Evolutionary conservation across 2,329 filamentous ascomycete genomes (phyloP).

Genomic region (Talaromyces sp.): DNA sequence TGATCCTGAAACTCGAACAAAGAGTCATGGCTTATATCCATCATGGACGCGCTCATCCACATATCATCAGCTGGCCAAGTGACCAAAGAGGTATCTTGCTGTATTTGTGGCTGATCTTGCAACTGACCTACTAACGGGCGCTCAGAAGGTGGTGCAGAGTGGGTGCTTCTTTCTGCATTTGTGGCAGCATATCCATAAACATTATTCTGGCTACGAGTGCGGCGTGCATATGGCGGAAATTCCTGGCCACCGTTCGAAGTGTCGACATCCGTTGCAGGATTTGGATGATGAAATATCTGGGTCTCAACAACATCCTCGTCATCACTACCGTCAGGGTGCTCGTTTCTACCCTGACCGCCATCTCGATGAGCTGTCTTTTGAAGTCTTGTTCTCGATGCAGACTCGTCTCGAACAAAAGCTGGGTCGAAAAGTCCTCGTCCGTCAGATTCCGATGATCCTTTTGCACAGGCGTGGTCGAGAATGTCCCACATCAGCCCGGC

Average conservation of each 20-base stretch:
- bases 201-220: conserved; percentile 3
- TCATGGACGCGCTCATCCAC: conserved; percentile 25
- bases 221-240: conserved; percentile 24
- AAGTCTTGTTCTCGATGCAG: not conserved
- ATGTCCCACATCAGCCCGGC: conserved; percentile 33
- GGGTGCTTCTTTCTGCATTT: not conserved
- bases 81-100: conserved; percentile 15
- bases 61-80: conserved; percentile 22
- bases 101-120: conserved; percentile 14
- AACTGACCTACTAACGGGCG: conserved; percentile 8
- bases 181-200: not conserved
- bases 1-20: conserved; percentile 32
- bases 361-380: not conserved
- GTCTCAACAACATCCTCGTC: conserved; percentile 25
- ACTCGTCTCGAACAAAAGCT: conserved; percentile 21
- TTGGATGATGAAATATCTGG: conserved; percentile 30
- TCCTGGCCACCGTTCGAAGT: conserved; percentile 30
- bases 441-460: conserved; percentile 1
- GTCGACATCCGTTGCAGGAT: conserved; percentile 23
- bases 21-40: conserved; percentile 29
- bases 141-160: conserved; percentile 15
- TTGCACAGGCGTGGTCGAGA: conserved; percentile 25
- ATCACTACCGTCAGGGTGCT: not conserved
- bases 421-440: conserved; percentile 26
- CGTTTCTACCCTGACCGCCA: too few relatives aligned